These are phyloP conservation scores for Grigorovia yakushimaensis DNA, from an alignment of 805 yeast genomes.

Conservation along the genomic window DNA sequence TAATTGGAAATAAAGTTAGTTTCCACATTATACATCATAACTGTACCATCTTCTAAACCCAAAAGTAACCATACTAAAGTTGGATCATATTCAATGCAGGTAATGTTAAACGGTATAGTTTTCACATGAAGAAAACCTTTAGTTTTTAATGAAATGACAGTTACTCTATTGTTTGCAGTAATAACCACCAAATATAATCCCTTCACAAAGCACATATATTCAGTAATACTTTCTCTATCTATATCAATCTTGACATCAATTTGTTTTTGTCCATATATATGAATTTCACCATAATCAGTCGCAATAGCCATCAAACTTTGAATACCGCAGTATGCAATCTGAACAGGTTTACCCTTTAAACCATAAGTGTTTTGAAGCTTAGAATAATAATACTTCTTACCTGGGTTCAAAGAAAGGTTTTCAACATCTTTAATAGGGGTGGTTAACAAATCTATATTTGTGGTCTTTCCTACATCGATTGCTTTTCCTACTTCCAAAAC, in stretches of 20 bases:
- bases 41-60: conserved; percentile 69
- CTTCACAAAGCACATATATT: conserved; percentile 55
- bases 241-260: conserved; percentile 60
- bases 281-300: conserved; percentile 58
- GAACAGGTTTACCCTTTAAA: conserved; percentile 52
- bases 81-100: conserved; percentile 71
- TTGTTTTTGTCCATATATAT: conserved; percentile 75
- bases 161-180: conserved; percentile 49
- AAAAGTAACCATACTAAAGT: conserved; percentile 76
- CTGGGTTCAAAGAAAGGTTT: neutral
- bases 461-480: neutral
- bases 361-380: conserved; percentile 30
- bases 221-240: conserved; percentile 41
- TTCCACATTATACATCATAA: conserved; percentile 74
- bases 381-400: neutral
- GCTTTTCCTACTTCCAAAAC: neutral
- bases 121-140: conserved; percentile 38
- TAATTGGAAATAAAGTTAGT: conserved; percentile 57
- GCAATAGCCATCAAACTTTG: conserved; percentile 50
- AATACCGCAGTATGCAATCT: conserved; percentile 70
- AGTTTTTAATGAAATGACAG: conserved; percentile 60
- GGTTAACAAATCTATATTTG: neutral
- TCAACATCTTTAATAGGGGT: neutral
- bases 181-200: conserved; percentile 73
- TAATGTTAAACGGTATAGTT: conserved; percentile 46